Percentiles rank a stretch among this genome's conserved stretches.
phyloP scores from a whole-genome alignment of 2,329 filamentous ascomycete genomes.

The Shiraia sp. region DNA sequence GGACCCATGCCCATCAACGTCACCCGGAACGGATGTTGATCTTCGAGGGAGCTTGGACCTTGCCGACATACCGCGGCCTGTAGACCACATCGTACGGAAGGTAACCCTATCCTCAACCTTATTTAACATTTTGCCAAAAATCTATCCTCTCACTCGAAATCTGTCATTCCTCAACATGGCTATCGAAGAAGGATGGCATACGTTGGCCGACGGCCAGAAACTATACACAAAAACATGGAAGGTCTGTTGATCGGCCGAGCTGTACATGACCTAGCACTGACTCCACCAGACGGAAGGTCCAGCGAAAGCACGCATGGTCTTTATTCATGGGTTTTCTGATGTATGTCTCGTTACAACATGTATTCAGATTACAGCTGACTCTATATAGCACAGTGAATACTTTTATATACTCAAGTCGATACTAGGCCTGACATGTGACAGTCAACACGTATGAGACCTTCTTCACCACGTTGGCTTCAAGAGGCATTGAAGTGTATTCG shows the following conservation, averaged over 20 bases:
- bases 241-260: constrained; percentile 38
- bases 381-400: constrained; percentile 13
- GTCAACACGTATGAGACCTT: constrained; percentile 75
- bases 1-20: too few species aligned
- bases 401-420: neutral
- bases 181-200: constrained; percentile 57
- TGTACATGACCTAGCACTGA: constrained; percentile 8
- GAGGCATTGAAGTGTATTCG: constrained; percentile 74
- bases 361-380: neutral
- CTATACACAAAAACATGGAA: constrained; percentile 67
- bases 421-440: constrained; percentile 32
- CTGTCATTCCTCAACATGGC: constrained; percentile 29
- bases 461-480: constrained; percentile 69
- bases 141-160: neutral
- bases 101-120: too few species aligned
- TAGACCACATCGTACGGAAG: too few species aligned
- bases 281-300: constrained; percentile 56
- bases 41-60: too few species aligned
- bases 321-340: constrained; percentile 86
- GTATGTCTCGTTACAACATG: constrained; percentile 32
- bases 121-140: too few species aligned
- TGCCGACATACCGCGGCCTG: too few species aligned
- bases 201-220: constrained; percentile 55
- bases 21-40: too few species aligned
- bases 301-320: constrained; percentile 72